Evolutionary conservation across 768 basidiomycete genomes (phyloP).

Genomic region (Trametes cingulata): DNA sequence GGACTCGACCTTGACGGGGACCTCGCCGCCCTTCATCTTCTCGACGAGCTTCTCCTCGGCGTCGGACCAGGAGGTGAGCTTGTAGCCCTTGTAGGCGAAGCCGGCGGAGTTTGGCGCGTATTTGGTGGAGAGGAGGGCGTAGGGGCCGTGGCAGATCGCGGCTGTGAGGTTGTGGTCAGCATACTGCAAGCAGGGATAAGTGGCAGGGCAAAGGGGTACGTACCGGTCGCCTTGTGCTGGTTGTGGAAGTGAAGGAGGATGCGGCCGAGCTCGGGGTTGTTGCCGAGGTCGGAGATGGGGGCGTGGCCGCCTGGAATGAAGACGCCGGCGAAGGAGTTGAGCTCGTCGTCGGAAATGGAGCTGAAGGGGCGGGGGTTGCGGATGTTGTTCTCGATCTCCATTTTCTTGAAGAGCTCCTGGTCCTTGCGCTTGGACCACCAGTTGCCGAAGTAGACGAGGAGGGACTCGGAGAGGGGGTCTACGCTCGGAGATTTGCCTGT

Average conservation of each 20-base stretch:
- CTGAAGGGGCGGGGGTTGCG: conserved; percentile 26
- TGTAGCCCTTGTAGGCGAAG: conserved; percentile 33
- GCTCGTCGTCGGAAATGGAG: conserved; percentile 27
- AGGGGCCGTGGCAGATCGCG: conserved; percentile 29
- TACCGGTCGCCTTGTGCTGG: conserved; percentile 28
- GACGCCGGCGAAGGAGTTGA: conserved; percentile 26
- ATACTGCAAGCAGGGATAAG: not conserved
- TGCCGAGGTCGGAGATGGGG: conserved; percentile 28
- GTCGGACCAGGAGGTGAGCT: conserved; percentile 32
- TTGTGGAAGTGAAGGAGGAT: conserved; percentile 31
- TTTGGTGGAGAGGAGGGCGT: conserved; percentile 31
- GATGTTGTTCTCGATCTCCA: conserved; percentile 27
- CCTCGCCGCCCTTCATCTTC: conserved; percentile 27
- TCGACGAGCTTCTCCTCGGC: conserved; percentile 30
- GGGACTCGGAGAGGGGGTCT: conserved; percentile 28
- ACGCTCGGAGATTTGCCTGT: conserved; percentile 25
- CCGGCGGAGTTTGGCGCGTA: conserved; percentile 21
- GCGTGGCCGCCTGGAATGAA: conserved; percentile 34
- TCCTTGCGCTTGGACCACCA: conserved; percentile 26
- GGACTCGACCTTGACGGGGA: conserved; percentile 29
- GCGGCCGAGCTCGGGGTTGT: conserved; percentile 29
- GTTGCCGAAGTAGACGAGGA: conserved; percentile 28
- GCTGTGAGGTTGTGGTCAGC: conserved; percentile 3
- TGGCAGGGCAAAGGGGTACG: not conserved
- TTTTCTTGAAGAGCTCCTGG: conserved; percentile 22